Base-by-base conservation (phyloP, 768 basidiomycete genomes). In the Flagelloscypha sp. region DNA sequence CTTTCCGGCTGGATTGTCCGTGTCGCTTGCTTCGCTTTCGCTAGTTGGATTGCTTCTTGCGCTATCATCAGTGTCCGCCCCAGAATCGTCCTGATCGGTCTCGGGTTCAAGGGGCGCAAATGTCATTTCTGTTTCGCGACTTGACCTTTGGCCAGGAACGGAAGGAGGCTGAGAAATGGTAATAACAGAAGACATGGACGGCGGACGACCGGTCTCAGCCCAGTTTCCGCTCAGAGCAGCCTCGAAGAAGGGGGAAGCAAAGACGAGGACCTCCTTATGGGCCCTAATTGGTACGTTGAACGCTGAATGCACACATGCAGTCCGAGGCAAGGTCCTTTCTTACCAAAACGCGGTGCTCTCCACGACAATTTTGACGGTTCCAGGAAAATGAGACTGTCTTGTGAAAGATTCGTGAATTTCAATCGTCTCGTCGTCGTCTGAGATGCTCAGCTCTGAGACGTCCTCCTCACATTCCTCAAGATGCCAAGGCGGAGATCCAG, bases 181-280 rank as follows among this genome's bases (percentile, higher is more conserved):
- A 50, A 88, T 82, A 21, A 87, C 68, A 32, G 85, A 87, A 17
- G 81, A 85, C 67, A 83, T 76, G 37, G 83, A 87, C 16, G 66
- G 72, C 13, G 81, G 84, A 24, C 84, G 70, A 22, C 79, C 83
- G 5, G 82, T 92, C 60, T 94, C 90, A 9, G 84, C 84, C 90
- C 90, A 94, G 49, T 85, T 76, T 6, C 90, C 90, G 47, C 86
- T 86, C 30, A 94, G 63, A 7, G 88, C 81, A 12, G 86, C 87
- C 57, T 92, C 82, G 55, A 94, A 94, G 67, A 94, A 94, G 0
- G 90, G 87, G n/a, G 88, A 92, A 4, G 89, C 84, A 52, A 90
- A 94, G 58, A 80, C 84, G 5, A 94, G 63, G 19, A 94, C 76
- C 52, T 93, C 89, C 55, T 87, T 90, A 60, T 94, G 90, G 1